Conservation (phyloP, 2,329 filamentous ascomycete genomes). For the Cercospora janseana region DNA sequence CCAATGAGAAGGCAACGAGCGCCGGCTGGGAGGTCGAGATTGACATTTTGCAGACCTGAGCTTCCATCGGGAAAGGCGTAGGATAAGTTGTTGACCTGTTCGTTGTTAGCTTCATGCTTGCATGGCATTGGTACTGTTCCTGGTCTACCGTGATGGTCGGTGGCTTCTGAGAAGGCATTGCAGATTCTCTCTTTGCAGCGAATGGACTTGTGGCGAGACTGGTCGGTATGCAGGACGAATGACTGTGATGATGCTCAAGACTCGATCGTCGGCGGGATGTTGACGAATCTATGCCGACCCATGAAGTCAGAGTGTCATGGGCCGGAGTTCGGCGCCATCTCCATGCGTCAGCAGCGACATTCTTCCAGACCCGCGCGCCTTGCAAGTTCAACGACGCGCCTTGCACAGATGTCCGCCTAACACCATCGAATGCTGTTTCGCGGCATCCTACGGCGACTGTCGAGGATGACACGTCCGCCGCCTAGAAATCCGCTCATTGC, state of each 20-base stretch:
- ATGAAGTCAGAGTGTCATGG: slow-evolving; percentile 13
- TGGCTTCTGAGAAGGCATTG: slow-evolving; percentile 30
- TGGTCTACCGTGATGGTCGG: slow-evolving; percentile 68
- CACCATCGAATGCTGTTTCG: slow-evolving; percentile 14
- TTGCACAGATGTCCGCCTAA: background rate
- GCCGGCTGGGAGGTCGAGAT: slow-evolving; percentile 72
- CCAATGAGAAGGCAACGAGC: slow-evolving; percentile 90
- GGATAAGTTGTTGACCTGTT: slow-evolving; percentile 59
- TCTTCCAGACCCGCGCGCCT: slow-evolving; percentile 12
- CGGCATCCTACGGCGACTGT: slow-evolving; percentile 10
- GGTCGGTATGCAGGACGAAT: too few relatives aligned
- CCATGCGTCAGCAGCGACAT: background rate
- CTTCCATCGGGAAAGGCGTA: slow-evolving; percentile 88
- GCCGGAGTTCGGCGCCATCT: slow-evolving; percentile 7
- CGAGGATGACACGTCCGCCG: slow-evolving; percentile 27
- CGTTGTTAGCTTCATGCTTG: background rate
- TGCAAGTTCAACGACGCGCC: slow-evolving; percentile 3
- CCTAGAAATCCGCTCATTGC: slow-evolving; percentile 64
- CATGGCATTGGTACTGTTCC: background rate
- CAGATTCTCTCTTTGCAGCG: too few relatives aligned
- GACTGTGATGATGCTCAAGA: too few relatives aligned
- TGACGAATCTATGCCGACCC: slow-evolving; percentile 11
- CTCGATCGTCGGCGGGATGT: slow-evolving; percentile 5
- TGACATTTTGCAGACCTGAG: slow-evolving; percentile 71
- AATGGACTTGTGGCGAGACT: too few relatives aligned